Evolutionary conservation across 768 basidiomycete genomes (phyloP).

Genomic region (Podaxis sp.): DNA sequence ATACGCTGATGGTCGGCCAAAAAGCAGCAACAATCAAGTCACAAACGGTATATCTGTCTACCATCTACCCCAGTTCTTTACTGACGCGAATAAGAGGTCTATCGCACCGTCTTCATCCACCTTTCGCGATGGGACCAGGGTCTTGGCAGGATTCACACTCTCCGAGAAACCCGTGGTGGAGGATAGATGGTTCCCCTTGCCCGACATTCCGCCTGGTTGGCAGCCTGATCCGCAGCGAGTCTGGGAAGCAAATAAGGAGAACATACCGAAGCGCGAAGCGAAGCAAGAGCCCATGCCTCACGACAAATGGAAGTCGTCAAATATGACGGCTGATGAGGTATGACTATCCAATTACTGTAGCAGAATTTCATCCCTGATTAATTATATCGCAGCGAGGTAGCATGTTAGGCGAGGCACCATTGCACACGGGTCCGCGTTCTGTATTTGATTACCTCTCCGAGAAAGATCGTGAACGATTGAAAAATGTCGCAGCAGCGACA

Average conservation of each 20-base stretch:
- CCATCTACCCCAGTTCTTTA: neutral
- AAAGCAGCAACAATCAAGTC: constrained; percentile 21
- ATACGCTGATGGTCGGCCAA: constrained; percentile 45
- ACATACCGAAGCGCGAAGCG: constrained; percentile 26
- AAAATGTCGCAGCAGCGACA: constrained; percentile 45
- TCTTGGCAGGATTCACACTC: constrained; percentile 76
- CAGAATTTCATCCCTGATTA: neutral
- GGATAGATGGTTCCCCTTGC: constrained; percentile 79
- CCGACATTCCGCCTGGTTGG: constrained; percentile 84
- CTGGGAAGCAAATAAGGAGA: constrained; percentile 62
- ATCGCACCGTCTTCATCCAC: constrained; percentile 19
- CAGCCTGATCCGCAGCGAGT: constrained; percentile 78
- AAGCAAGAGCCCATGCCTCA: constrained; percentile 31
- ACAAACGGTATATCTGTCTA: constrained; percentile 28
- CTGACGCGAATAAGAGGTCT: constrained; percentile 35
- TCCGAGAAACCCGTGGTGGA: constrained; percentile 67
- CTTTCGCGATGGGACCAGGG: constrained; percentile 75
- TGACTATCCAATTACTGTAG: constrained; percentile 1
- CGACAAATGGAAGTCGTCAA: constrained; percentile 49
- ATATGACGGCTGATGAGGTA: constrained; percentile 74
- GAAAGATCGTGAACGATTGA: constrained; percentile 86
- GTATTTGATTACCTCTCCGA: constrained; percentile 94
- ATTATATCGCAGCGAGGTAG: constrained; percentile 63
- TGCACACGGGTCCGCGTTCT: constrained; percentile 70
- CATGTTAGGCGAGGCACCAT: constrained; percentile 78